Conservation (phyloP, 352 stramenopile genomes). For the Elongisporangium senticosum region DNA sequence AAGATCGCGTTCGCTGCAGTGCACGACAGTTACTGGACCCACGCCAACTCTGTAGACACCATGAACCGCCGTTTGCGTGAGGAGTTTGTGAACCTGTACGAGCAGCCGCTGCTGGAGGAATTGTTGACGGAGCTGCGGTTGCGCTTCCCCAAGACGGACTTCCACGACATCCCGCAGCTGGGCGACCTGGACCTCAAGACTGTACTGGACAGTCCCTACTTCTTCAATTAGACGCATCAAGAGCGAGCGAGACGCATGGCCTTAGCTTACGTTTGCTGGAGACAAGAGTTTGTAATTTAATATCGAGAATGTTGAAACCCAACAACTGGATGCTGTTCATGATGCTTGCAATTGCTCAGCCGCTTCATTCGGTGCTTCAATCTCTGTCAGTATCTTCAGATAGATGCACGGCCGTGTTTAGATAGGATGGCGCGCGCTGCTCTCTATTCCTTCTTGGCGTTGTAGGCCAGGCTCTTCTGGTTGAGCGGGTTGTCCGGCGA, state of each 20-base stretch:
- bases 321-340: background rate
- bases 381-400: background rate
- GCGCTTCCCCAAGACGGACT: conserved; percentile 93
- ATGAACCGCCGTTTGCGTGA: conserved; percentile 93
- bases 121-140: conserved; percentile 90
- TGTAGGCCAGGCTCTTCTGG: conserved; percentile 68
- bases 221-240: conserved; percentile 93
- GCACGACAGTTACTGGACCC: conserved; percentile 99
- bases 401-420: background rate
- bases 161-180: conserved; percentile 91
- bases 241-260: background rate
- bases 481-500: conserved; percentile 77
- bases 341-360: background rate
- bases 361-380: background rate
- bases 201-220: conserved; percentile 96
- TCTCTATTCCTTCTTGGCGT: conserved; percentile 57
- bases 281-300: conserved; percentile 20
- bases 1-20: conserved; percentile 95
- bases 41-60: conserved; percentile 91
- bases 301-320: background rate
- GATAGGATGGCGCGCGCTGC: background rate
- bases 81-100: conserved; percentile 98
- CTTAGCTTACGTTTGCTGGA: background rate
- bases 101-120: conserved; percentile 94
- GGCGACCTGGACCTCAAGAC: conserved; percentile 93